Base-by-base conservation (phyloP, 1,139 yeast genomes). In the Scheffersomyces lignicola region DNA sequence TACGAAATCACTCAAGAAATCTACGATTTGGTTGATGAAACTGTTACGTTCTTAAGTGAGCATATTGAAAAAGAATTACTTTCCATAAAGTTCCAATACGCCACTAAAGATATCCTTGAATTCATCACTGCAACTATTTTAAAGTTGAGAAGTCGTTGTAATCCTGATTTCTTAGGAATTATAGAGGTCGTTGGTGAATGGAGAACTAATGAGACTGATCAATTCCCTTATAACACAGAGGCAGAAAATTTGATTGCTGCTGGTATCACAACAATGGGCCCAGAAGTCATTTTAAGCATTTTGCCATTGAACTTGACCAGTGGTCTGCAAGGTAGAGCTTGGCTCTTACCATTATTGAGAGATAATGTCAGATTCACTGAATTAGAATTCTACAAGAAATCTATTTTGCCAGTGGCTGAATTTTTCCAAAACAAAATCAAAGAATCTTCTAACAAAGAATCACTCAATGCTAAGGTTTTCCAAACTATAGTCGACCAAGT, bases 291-390 rank as follows among this genome's bases (percentile, higher is more conserved):
- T 3, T 65, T 92, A 41, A 62, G 77, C 34, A 67, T 76, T 7
- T 70, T 92, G 29, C 98, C 98, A 7, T 70, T 92, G 54, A 88
- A 90, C 53, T 70, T 92, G 50, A 63, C 65, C 13, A 41, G 51
- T 8, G 44, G 44, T 10, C 62, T 67, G 31, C 76, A 84, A 15
- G 96, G 96, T 33, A 78, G 97, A 58, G 97, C 97, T 32, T 92
- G 97, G 97, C 56, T 92, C 49, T 73, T 92, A 43, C 98, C 98
- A n/a, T 58, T 94, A 24, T 74, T 92, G 42, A 83, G 97, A 62
- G 97, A 90, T 49, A 80, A 86, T 51, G 85, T 88, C 18, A 76
- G 81, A 48, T 76, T 78, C 52, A 83, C 97, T 1, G 72, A 75
- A 38, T 67, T 94, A 37, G 68, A 73, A 0, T 87, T 70, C 54